phyloP scores from a whole-genome alignment of 495 filamentous ascomycete species.

The Penicillium pancosmium region DNA sequence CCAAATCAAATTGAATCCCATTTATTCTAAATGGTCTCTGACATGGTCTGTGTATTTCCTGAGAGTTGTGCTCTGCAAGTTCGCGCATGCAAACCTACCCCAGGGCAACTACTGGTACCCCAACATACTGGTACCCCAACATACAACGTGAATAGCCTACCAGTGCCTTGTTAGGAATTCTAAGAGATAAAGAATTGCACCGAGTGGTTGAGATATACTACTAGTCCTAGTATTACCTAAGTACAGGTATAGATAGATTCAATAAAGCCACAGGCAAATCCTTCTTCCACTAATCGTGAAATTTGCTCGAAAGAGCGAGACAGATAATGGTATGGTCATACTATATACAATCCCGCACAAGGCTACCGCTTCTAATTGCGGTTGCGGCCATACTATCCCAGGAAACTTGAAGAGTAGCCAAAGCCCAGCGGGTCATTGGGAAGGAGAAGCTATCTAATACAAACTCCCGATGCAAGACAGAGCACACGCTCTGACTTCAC shows the following conservation, averaged over 20 bases:
- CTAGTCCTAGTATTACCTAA: no score
- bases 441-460: slow-evolving; percentile 10
- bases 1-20: neutral
- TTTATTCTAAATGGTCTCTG: neutral
- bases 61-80: neutral
- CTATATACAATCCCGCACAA: neutral
- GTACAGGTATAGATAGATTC: no score
- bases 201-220: no score
- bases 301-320: neutral
- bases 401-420: neutral
- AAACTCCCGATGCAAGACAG: slow-evolving; percentile 21
- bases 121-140: neutral
- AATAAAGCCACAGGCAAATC: no score
- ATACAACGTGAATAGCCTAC: neutral
- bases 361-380: neutral
- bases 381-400: neutral
- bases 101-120: neutral
- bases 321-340: neutral
- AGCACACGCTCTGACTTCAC: slow-evolving; percentile 11
- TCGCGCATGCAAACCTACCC: neutral
- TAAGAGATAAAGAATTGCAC: no score
- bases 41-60: neutral
- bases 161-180: no score
- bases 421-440: slow-evolving; percentile 1
- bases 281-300: neutral